Percentiles rank a stretch among this genome's conserved stretches.
Evolutionary conservation across 2,329 filamentous ascomycete genomes (phyloP).

Genomic region (Myriosclerotinia scirpicola): DNA sequence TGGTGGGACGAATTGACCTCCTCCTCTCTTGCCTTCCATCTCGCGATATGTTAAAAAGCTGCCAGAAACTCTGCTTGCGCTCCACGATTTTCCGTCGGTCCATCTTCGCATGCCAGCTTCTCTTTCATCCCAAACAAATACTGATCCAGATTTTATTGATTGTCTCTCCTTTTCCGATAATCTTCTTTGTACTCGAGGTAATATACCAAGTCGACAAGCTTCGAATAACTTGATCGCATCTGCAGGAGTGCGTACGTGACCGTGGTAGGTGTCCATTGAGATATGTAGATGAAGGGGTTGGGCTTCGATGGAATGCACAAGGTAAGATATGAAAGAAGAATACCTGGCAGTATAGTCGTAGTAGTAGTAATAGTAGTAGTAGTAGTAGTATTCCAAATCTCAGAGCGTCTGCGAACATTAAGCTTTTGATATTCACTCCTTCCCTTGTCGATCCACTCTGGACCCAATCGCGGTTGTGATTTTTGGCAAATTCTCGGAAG

Average conservation of each 20-base stretch:
- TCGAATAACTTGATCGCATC: conserved; percentile 99
- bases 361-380: not conserved
- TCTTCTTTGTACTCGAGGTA: conserved; percentile 88
- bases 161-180: conserved; percentile 98
- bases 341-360: not conserved
- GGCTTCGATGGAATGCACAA: conserved; percentile 22
- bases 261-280: conserved; percentile 94
- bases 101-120: conserved; percentile 98
- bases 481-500: conserved; percentile 20
- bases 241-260: conserved; percentile 89
- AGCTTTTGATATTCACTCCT: not conserved
- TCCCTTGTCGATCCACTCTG: not conserved
- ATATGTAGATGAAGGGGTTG: conserved; percentile 22
- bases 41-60: conserved; percentile 97
- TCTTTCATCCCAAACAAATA: conserved; percentile 99
- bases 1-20: conserved; percentile 63
- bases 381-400: not conserved
- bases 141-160: conserved; percentile 91
- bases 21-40: conserved; percentile 97
- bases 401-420: not conserved
- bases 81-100: conserved; percentile 99
- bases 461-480: conserved; percentile 9
- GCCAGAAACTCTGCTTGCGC: conserved; percentile 92
- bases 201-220: conserved; percentile 82
- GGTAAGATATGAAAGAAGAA: conserved; percentile 2